Evolutionary conservation across 768 basidiomycete genomes (phyloP), one percentile per base, ranked within the genome.

Genomic region (Suillus clintonianus): DNA sequence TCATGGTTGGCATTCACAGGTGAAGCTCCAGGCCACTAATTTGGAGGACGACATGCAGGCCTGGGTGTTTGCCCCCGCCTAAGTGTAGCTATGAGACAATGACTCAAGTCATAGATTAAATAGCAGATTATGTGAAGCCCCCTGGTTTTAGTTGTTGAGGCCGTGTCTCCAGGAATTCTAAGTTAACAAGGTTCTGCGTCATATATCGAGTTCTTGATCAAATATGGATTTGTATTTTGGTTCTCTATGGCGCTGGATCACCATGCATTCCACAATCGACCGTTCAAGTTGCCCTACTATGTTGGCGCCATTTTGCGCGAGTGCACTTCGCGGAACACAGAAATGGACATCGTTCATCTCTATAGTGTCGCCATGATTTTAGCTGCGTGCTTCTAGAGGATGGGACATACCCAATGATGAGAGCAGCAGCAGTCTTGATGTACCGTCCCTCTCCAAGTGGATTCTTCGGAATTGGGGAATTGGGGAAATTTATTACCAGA

Each of bases 351-450:
- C n/a, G n/a, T 71, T 97, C 94, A 76, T 96, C 94, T 10, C 94
- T 94, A 22, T n/a, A 43, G 3, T 0, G 1, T 24, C 42, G 24
- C 24, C 22, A 43, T 47, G 8, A 55, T 34, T n/a, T 30, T 30
- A 62, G 56, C 3, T 36, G 13, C 32, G 14, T 2, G 39, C 3
- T 1, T 7, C 27, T 15, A 30, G 34, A 30, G 58, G 39, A 43
- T 50, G 34, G n/a, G 27, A 78, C 80, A 58, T 64, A 89, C 91
- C 91, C 91, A 65, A 93, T 92, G 55, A 93, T 83, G 62, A 93
- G 80, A 0, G 89, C 89, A 30, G 83, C 91, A 1, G 92, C 91
- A 0, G 88, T 89, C 68, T 83, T 80, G 71, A 96, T 94, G 71
- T 83, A 87, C 24, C 78, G 80, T 7, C 88, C 90, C 8, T 90